Percentiles rank a stretch among this genome's conserved stretches.
These are phyloP conservation scores for Geranium incanum DNA, from an alignment of 441 rosid species.

Conservation along the genomic window DNA sequence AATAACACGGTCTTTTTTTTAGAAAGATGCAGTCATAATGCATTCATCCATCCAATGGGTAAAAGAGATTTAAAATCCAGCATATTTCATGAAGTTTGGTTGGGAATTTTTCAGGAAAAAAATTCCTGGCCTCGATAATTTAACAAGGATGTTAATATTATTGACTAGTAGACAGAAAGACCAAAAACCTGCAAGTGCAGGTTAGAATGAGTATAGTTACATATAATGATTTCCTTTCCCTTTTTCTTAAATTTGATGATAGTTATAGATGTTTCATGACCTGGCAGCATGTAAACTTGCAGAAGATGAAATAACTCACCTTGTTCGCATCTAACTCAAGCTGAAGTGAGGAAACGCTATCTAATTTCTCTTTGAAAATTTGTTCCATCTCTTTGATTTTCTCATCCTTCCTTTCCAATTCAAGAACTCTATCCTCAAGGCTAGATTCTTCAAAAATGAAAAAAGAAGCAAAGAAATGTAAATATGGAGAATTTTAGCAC, in stretches of 20 bases:
- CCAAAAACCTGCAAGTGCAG: neutral
- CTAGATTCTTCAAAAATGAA: slow-evolving; percentile 25
- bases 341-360: slow-evolving; percentile 23
- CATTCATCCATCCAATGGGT: slow-evolving; percentile 4
- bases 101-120: too few species aligned
- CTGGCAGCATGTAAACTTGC: neutral
- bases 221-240: neutral
- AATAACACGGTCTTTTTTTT: neutral
- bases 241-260: neutral
- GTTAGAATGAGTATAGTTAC: neutral
- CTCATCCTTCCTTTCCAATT: slow-evolving; percentile 27
- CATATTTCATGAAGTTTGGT: too few species aligned
- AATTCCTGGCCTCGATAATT: too few species aligned
- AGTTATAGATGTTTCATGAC: neutral
- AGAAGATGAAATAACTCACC: slow-evolving; percentile 21
- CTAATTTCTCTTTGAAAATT: slow-evolving; percentile 28
- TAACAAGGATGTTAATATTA: neutral
- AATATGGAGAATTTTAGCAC: neutral
- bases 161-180: neutral
- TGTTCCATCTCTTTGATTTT: slow-evolving; percentile 27
- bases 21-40: slow-evolving; percentile 2
- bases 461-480: slow-evolving; percentile 9
- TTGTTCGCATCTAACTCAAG: slow-evolving; percentile 29
- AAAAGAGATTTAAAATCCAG: neutral
- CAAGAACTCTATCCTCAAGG: slow-evolving; percentile 26